Base-by-base conservation (phyloP, 345 rosid species). In the Kernera saxatilis region DNA sequence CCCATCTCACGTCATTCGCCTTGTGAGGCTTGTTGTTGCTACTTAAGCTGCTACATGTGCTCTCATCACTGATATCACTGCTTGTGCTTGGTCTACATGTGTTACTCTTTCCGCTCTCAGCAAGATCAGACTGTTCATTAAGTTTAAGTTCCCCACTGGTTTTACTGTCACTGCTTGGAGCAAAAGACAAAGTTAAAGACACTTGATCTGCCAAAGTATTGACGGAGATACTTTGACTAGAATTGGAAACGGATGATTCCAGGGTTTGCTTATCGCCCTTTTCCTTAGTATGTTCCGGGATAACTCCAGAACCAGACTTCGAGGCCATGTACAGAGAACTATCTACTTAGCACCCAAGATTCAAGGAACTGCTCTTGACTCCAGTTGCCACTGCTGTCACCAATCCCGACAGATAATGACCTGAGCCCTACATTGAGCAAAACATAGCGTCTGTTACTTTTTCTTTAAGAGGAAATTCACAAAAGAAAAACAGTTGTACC, bases 1-100 rank as follows among this genome's bases (percentile, higher is more conserved):
- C 91, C 96, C 93, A 90, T 19, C 84, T 72, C 33, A 77, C 61
- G 64, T 89, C 93, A 56, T 87, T 90, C 41, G 85, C 88, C 74
- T 89, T 84, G 72, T 89, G 91, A 80, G 91, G 93, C 72, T 84
- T 87, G 79, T 83, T 54, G 48, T 74, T 62, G 36, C 81, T 78
- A 72, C 84, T 86, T 14, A 90, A 80, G 83, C 91, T 87, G 70
- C 96, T 84, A 64, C 89, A 84, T 19, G 78, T 79, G 59, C 93
- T 84, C 70, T 86, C 93, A 59, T 90, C 96, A 51, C 93, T 87
- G 46, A 87, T 77, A 67, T 87, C 92, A 75, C 87, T 89, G 84
- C 96, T 79, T 26, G 87, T 82, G 83, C 91, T 82, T 63, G 86
- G 85, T 82, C 85, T 87, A 56, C 63, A 83, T 21, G 72, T 67